phyloP scores from a whole-genome alignment of 129 eudicot species.

The Silybum marianum region DNA sequence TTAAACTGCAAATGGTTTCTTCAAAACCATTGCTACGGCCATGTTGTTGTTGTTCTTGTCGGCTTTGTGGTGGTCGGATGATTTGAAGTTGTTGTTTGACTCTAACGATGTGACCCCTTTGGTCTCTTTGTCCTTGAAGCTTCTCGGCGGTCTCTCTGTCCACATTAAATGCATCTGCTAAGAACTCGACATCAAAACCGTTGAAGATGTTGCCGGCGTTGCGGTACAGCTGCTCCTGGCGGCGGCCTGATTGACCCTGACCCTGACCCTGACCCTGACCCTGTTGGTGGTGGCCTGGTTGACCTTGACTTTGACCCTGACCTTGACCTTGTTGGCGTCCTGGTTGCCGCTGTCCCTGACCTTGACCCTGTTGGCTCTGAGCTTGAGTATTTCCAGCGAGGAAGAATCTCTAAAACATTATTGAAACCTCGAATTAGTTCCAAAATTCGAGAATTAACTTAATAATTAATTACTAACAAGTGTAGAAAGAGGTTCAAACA shows the following conservation, averaged over 20 bases:
- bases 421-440: background rate
- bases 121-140: constrained; percentile 22
- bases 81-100: constrained; percentile 25
- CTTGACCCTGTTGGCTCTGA: constrained; percentile 27
- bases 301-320: no score
- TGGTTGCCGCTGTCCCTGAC: background rate
- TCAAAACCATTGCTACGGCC: constrained; percentile 36
- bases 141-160: constrained; percentile 15
- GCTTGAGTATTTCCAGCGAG: constrained; percentile 46
- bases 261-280: background rate
- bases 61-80: constrained; percentile 16
- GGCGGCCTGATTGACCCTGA: background rate
- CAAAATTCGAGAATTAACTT: background rate
- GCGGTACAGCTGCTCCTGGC: background rate
- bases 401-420: constrained; percentile 39
- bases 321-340: background rate
- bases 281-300: background rate
- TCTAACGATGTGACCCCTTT: constrained; percentile 38
- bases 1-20: constrained; percentile 38
- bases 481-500: no score
- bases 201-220: constrained; percentile 18
- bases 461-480: no score
- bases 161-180: constrained; percentile 32
- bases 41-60: background rate
- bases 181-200: constrained; percentile 27